A percentile compares a stretch with the other conserved stretches of the same genome.
These are phyloP conservation scores for Chaetomium olivaceum DNA, from an alignment of 2,329 filamentous ascomycete species.

Conservation along the genomic window DNA sequence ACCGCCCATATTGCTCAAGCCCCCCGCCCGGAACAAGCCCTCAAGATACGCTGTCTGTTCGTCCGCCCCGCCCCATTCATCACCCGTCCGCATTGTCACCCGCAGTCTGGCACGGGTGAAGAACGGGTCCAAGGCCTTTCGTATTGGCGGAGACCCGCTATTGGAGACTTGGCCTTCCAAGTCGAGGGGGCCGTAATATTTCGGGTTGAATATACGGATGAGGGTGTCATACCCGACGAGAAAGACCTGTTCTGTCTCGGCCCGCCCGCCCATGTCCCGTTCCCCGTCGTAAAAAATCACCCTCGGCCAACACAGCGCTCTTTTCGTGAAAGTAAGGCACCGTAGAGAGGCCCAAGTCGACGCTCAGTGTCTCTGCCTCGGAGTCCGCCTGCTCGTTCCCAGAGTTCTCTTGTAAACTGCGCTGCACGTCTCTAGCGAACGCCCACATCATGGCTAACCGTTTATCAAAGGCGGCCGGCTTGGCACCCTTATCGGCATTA, in stretches of 20 bases:
- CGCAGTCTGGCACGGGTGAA: slow-evolving; percentile 62
- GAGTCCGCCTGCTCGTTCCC: neutral
- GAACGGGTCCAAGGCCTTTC: slow-evolving; percentile 61
- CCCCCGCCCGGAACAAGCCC: slow-evolving; percentile 46
- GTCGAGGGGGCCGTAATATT: slow-evolving; percentile 61
- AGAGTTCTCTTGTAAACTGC: slow-evolving; percentile 22
- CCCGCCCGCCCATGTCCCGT: neutral
- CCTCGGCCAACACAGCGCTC: slow-evolving; percentile 55
- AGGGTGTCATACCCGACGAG: slow-evolving; percentile 76
- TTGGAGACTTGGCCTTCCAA: neutral
- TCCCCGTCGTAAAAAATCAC: slow-evolving; percentile 45
- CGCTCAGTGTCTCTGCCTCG: slow-evolving; percentile 29
- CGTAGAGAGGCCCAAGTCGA: slow-evolving; percentile 71
- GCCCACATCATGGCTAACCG: slow-evolving; percentile 70
- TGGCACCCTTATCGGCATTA: slow-evolving; percentile 67
- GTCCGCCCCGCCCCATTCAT: slow-evolving; percentile 58
- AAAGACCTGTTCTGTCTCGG: slow-evolving; percentile 58
- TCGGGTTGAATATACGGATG: slow-evolving; percentile 68
- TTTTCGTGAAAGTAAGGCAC: slow-evolving; percentile 76
- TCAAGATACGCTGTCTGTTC: slow-evolving; percentile 58
- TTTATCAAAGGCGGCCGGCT: slow-evolving; percentile 67
- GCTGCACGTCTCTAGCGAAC: slow-evolving; percentile 59
- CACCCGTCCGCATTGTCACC: slow-evolving; percentile 64
- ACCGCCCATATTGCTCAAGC: slow-evolving; percentile 55
- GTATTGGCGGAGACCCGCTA: slow-evolving; percentile 43